These are phyloP conservation scores for Geoglossum cookeanum DNA, from an alignment of 2,329 filamentous ascomycete genomes.

Conservation along the genomic window DNA sequence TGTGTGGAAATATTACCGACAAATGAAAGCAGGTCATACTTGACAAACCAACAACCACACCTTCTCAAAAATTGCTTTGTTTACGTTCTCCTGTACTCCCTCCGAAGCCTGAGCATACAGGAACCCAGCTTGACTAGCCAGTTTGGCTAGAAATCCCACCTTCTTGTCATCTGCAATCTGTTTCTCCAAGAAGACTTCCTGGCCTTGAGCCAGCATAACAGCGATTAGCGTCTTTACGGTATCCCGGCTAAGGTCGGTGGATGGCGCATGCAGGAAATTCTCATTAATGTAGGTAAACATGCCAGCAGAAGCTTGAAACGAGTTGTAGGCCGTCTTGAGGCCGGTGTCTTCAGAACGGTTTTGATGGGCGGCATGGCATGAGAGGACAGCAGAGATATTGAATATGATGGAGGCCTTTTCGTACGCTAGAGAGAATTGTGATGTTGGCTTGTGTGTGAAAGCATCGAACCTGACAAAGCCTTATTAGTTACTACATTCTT, in stretches of 20 bases:
- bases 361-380: conserved; percentile 85
- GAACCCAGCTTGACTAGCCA: conserved; percentile 78
- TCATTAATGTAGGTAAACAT: conserved; percentile 99
- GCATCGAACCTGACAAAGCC: conserved; percentile 63
- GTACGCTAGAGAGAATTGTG: conserved; percentile 90
- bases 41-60: conserved; percentile 74
- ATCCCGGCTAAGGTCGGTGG: conserved; percentile 84
- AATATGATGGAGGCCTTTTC: conserved; percentile 99
- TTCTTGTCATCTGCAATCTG: conserved; percentile 89
- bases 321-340: conserved; percentile 92
- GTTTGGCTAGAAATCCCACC: conserved; percentile 72
- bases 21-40: conserved; percentile 27
- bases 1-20: not conserved
- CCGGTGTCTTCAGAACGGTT: conserved; percentile 81
- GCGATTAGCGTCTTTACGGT: conserved; percentile 89
- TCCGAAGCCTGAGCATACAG: conserved; percentile 77
- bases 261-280: conserved; percentile 94
- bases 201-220: conserved; percentile 84
- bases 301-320: conserved; percentile 90
- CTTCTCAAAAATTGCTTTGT: conserved; percentile 81
- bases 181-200: conserved; percentile 95
- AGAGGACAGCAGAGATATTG: conserved; percentile 94
- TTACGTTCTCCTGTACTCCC: conserved; percentile 81
- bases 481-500: not conserved
- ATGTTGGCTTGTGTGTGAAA: conserved; percentile 96